Base-by-base conservation (phyloP, 768 basidiomycete species). In the Dioszegia hungarica region DNA sequence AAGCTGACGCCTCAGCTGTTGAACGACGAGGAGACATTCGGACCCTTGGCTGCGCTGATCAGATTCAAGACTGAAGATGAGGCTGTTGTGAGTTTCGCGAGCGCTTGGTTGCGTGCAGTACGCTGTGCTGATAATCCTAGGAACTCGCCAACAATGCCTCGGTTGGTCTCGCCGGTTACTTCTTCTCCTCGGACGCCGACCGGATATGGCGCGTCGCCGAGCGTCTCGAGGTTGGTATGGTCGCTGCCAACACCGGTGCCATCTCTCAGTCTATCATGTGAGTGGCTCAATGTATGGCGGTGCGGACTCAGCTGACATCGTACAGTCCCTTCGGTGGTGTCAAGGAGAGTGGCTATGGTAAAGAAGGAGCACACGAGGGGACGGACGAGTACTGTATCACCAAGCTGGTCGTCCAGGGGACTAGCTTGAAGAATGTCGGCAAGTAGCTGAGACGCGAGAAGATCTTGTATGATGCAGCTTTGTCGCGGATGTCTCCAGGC, bases 51-150 rank as follows among this genome's bases (percentile, higher is more conserved):
- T 5, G 69, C 69, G 28, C 78, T 99, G 22, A 85, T 83, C 73
- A 86, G 86, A 70, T 99, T 99, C 71, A 85, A 89, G 75, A 91
- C 90, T 0, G 95, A 99, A 77, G 91, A 92, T 40, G 88, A 98
- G 75, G 92, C 91, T 0, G 80, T 98, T 54, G 64, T 61, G 53
- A 64, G 64, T 50, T 19, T n/a, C n/a, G n/a, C n/a, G n/a, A n/a
- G n/a, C n/a, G n/a, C n/a, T n/a, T n/a, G n/a, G n/a, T n/a, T n/a
- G n/a, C n/a, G n/a, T n/a, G n/a, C n/a, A n/a, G n/a, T n/a, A n/a
- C n/a, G 17, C 33, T 22, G 12, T 10, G 5, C 38, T 33, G 31
- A 11, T 38, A 27, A 14, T 17, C 56, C 17, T 9, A 58, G 67
- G 80, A 81, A 63, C 77, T 90, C 49, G 94, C 94, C 29, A 98